These are phyloP conservation scores for Suillus weaverae DNA, from an alignment of 768 basidiomycete genomes.

Conservation along the genomic window DNA sequence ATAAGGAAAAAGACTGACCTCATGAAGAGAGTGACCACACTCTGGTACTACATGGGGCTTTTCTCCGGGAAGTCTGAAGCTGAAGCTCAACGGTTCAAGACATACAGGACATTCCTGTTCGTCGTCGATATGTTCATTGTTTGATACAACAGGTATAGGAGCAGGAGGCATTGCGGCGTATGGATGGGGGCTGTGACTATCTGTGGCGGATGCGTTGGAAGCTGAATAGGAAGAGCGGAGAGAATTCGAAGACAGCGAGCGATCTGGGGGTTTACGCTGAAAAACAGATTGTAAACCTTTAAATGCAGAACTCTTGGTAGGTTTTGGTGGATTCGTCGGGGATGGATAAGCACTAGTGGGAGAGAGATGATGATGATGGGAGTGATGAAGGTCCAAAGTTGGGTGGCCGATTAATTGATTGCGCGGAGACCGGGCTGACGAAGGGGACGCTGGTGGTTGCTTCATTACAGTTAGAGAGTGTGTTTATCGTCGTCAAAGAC, in stretches of 20 bases:
- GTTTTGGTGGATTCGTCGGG: constrained; percentile 32
- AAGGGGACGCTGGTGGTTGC: constrained; percentile 27
- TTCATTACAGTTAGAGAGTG: constrained; percentile 29
- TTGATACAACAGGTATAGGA: constrained; percentile 73
- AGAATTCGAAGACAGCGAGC: constrained; percentile 49
- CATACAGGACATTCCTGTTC: constrained; percentile 96
- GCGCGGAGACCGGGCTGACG: constrained; percentile 40
- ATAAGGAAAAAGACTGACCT: constrained; percentile 47
- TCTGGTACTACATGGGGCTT: constrained; percentile 97
- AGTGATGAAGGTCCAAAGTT: constrained; percentile 35
- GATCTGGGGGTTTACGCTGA: constrained; percentile 39
- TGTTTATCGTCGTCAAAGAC: constrained; percentile 9
- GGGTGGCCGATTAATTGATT: constrained; percentile 33
- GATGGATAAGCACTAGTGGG: constrained; percentile 42
- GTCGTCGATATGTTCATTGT: constrained; percentile 60
- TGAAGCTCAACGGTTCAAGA: constrained; percentile 90
- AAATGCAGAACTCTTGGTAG: constrained; percentile 33
- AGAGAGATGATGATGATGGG: constrained; percentile 41
- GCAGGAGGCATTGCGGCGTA: constrained; percentile 63
- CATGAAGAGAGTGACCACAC: constrained; percentile 97
- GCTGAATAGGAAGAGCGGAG: constrained; percentile 46
- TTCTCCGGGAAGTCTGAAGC: constrained; percentile 91
- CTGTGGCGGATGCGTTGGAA: constrained; percentile 40
- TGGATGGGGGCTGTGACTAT: constrained; percentile 45
- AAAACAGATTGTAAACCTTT: constrained; percentile 55